Base-by-base conservation (phyloP, 345 rosid species). In the Xanthoceras sorbifolium region DNA sequence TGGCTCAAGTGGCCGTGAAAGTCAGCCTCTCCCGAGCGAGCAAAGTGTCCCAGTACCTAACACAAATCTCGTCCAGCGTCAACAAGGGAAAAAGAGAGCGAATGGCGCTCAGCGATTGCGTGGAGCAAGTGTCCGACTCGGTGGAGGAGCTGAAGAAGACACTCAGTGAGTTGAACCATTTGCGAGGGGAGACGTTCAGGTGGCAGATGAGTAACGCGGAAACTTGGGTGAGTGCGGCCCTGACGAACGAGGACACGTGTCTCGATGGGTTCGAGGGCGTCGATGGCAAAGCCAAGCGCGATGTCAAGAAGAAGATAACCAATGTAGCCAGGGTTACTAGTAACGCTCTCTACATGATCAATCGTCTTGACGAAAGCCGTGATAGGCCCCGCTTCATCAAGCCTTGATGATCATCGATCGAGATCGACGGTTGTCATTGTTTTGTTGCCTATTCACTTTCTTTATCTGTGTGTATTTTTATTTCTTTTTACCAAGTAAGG, bases 241-340 rank as follows among this genome's bases (percentile, higher is more conserved):
- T 94, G 79, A 94, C 97, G 23, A 80, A 92, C 66, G 96, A 92
- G 77, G 90, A 94, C 86, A 92, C 98, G 71, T 94, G 98, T 83
- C 87, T 92, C 0, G 97, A 94, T 79, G 97, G 98, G 76, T 92
- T 94, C 73, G 76, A 87, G 34, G 87, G 72, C 15, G 76, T 83
- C 22, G 82, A 72, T 57, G 87, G 88, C 44, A 67, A 74, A 22
- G 54, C 86, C n/a, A 90, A 86, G 76, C 75, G 54, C 11, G 84
- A 87, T 9, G 90, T 87, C 68, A 88, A 83, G 73, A 32, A 72
- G 57, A 89, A 86, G 88, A 87, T 91, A 70, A 82, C 83, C 9
- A 83, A 84, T 64, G 91, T 91, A 9, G 93, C 94, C 6, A 85
- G 82, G 76, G 88, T 91, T 46, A 94, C 98, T 28, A 92, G 98